A percentile compares a stretch with the other conserved stretches of the same genome.
These are phyloP conservation scores for Aulographum hederae DNA, from an alignment of 2,329 filamentous ascomycete species.

Conservation along the genomic window DNA sequence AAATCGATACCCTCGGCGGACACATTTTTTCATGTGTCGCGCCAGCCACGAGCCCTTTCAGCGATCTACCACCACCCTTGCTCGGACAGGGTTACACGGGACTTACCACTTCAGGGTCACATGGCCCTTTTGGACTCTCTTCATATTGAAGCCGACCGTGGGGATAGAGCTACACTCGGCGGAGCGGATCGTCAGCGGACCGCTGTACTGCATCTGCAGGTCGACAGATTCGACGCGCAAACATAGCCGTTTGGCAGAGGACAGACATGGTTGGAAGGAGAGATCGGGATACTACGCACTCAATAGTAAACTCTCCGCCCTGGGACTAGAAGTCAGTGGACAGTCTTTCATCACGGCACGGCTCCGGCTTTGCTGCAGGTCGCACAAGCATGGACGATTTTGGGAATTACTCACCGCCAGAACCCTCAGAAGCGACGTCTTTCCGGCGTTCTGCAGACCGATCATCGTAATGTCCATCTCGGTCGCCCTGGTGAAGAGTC, in stretches of 20 bases:
- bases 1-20: slow-evolving; percentile 16
- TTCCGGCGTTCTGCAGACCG: slow-evolving; percentile 92
- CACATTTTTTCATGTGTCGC: slow-evolving; percentile 7
- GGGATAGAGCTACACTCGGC: slow-evolving; percentile 89
- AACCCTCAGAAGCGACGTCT: slow-evolving; percentile 85
- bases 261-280: no score
- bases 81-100: no score
- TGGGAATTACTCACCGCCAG: slow-evolving; percentile 56
- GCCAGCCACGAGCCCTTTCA: not conserved
- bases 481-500: slow-evolving; percentile 52
- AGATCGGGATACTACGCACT: slow-evolving; percentile 54
- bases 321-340: slow-evolving; percentile 29
- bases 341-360: slow-evolving; percentile 1
- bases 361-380: not conserved
- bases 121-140: slow-evolving; percentile 92
- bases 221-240: no score
- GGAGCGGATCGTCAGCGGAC: slow-evolving; percentile 19
- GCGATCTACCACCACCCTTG: slow-evolving; percentile 7
- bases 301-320: slow-evolving; percentile 96
- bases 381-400: not conserved
- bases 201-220: no score
- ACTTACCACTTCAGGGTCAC: slow-evolving; percentile 85
- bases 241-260: no score
- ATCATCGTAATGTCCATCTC: slow-evolving; percentile 99
- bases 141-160: slow-evolving; percentile 98